These are phyloP conservation scores for Tylopilus sp. DNA, from an alignment of 768 basidiomycete genomes.

Conservation along the genomic window DNA sequence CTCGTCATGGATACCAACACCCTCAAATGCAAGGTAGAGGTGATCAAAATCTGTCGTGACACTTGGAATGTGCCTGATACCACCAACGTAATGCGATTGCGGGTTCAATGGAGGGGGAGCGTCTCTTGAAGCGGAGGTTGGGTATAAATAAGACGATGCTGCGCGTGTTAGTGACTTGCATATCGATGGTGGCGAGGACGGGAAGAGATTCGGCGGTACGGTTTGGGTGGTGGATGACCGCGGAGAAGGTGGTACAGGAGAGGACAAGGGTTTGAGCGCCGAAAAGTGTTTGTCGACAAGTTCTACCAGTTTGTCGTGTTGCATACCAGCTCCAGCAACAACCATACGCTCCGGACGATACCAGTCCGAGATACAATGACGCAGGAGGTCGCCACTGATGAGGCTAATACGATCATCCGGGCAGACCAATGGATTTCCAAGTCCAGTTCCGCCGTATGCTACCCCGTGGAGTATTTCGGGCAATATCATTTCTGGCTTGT, in stretches of 20 bases:
- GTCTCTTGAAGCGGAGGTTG: slow-evolving; percentile 21
- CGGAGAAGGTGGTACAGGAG: slow-evolving; percentile 22
- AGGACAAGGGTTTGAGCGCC: slow-evolving; percentile 44
- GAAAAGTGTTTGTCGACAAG: slow-evolving; percentile 84
- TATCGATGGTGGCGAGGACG: slow-evolving; percentile 49
- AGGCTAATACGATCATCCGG: slow-evolving; percentile 75
- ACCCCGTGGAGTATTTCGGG: slow-evolving; percentile 87
- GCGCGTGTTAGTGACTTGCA: slow-evolving; percentile 72
- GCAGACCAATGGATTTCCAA: slow-evolving; percentile 91
- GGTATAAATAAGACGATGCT: slow-evolving; percentile 69
- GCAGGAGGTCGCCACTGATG: slow-evolving; percentile 61
- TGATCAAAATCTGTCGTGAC: slow-evolving; percentile 77
- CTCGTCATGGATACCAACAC: slow-evolving; percentile 83
- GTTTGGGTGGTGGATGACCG: slow-evolving; percentile 31
- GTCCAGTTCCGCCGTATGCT: slow-evolving; percentile 70
- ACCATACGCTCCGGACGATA: slow-evolving; percentile 95
- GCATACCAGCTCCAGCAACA: slow-evolving; percentile 90
- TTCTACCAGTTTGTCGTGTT: slow-evolving; percentile 84
- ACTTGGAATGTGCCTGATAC: slow-evolving; percentile 67
- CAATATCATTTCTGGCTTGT: slow-evolving; percentile 90
- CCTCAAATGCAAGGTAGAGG: slow-evolving; percentile 90
- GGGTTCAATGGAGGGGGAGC: slow-evolving; percentile 14
- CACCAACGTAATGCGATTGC: slow-evolving; percentile 76
- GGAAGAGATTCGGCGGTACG: slow-evolving; percentile 57
- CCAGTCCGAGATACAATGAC: slow-evolving; percentile 71